Base-by-base conservation (phyloP, 768 basidiomycete genomes). In the Mycena filopes region DNA sequence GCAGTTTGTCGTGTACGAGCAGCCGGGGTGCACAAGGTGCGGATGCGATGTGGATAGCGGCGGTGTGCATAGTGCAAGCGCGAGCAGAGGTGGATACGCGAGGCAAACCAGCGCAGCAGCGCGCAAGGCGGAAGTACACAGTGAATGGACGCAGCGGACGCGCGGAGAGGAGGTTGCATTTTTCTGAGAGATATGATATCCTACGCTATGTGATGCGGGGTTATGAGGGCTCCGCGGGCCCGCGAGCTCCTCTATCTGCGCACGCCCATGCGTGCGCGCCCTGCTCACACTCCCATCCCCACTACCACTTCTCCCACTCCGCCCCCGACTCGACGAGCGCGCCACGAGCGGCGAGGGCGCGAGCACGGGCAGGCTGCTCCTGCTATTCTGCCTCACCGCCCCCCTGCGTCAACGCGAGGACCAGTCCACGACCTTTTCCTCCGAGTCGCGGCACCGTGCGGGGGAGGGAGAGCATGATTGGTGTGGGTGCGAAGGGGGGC, bases 201-300 rank as follows among this genome's bases (percentile, higher is more conserved):
- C 48, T 28, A 20, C 21, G 47, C 26, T 25, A 48, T 48, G 47
- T 10, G 47, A 48, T 21, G 45, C 13, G 45, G 25, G 18, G 6
- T 6, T 21, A 23, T n/a, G n/a, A n/a, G 76, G 76, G 36, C 78
- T 78, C 49, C 76, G 79, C 23, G 77, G 66, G 2, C 79, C 84
- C 45, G 84, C 83, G 55, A 90, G 75, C 71, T 89, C 88, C 8
- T 86, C 82, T 9, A 79, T 80, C 58, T 84, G 80, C 60, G 84
- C 77, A 6, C 90, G 82, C 18, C 90, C 91, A 62, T 90, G 80
- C 50, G 76, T 73, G 61, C 77, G 76, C 36, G 79, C 75, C 51
- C 76, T 69, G 41, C 72, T 75, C 40, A 68, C 68, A 55, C 75
- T 73, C 31, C 67, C 68, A 16, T 71, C 70, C 25, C 66, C 55